Conservation (phyloP, 192 early-diverging fungal species). For the Backusella psychrophila region DNA sequence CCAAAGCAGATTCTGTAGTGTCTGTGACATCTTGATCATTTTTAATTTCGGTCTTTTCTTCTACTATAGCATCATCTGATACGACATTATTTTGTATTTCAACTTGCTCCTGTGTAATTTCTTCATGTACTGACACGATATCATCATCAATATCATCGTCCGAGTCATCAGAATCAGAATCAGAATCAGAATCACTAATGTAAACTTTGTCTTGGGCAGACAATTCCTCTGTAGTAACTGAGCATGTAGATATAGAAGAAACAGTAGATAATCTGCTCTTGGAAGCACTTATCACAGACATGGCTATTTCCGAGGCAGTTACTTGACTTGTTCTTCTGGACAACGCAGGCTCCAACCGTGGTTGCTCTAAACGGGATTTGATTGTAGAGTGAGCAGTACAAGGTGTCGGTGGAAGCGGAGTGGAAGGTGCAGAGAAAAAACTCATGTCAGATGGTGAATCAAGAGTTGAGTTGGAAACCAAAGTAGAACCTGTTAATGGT, state of each 20-base stretch:
- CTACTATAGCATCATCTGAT: neutral
- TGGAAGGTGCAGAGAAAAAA: constrained; percentile 15
- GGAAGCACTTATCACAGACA: neutral
- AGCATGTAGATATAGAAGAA: constrained; percentile 11
- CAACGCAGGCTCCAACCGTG: neutral
- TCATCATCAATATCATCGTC: neutral
- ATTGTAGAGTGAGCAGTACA: constrained; percentile 5
- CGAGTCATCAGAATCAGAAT: neutral
- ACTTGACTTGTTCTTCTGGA: neutral
- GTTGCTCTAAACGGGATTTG: constrained; percentile 6
- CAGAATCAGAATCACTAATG: neutral
- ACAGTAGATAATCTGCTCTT: constrained; percentile 12
- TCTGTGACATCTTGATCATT: neutral
- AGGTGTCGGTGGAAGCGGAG: constrained; percentile 7
- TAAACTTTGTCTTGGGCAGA: neutral
- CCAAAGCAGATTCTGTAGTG: neutral
- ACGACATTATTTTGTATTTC: neutral
- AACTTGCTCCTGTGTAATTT: neutral
- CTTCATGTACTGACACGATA: neutral
- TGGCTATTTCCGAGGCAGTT: neutral
- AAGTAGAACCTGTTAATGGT: neutral
- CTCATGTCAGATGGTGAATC: constrained; percentile 20
- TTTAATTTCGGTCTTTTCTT: neutral
- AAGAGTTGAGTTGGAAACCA: neutral
- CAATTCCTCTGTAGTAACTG: neutral